These are phyloP conservation scores for Clarireedia monteithiana DNA, from an alignment of 2,329 filamentous ascomycete genomes.

Conservation along the genomic window DNA sequence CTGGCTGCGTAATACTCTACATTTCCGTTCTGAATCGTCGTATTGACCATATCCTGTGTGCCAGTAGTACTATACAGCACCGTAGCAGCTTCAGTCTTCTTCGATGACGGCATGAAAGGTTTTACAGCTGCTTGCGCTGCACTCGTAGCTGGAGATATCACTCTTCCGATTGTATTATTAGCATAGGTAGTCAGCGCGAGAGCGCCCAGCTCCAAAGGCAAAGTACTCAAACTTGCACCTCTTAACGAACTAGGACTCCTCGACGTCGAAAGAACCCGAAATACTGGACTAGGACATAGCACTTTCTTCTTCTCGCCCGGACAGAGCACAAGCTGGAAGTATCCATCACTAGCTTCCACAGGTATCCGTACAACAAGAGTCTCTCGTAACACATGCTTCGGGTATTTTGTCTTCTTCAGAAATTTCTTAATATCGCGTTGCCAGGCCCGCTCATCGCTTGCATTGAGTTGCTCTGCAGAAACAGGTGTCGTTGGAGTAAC, in stretches of 20 bases:
- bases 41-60: constrained; percentile 12
- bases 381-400: constrained; percentile 48
- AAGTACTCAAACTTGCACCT: constrained; percentile 55
- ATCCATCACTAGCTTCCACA: constrained; percentile 54
- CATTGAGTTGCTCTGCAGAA: constrained; percentile 40
- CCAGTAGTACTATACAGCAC: constrained; percentile 30
- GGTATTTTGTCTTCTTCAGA: constrained; percentile 41
- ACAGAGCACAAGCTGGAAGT: constrained; percentile 60
- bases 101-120: constrained; percentile 24
- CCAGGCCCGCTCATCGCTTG: constrained; percentile 55
- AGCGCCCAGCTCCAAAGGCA: constrained; percentile 59
- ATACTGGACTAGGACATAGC: constrained; percentile 59
- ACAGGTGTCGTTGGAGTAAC: constrained; percentile 52
- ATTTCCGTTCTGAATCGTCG: constrained; percentile 31
- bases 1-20: constrained; percentile 30
- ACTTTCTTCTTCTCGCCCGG: constrained; percentile 45
- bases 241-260: constrained; percentile 52
- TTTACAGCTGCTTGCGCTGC: constrained; percentile 36
- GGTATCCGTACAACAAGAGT: constrained; percentile 60
- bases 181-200: constrained; percentile 40
- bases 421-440: constrained; percentile 62
- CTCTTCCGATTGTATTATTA: constrained; percentile 36
- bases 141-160: constrained; percentile 35
- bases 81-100: constrained; percentile 28
- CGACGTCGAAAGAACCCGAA: constrained; percentile 60